phyloP scores from a whole-genome alignment of 2,329 filamentous ascomycete genomes.

The Cryphonectria parasitica region DNA sequence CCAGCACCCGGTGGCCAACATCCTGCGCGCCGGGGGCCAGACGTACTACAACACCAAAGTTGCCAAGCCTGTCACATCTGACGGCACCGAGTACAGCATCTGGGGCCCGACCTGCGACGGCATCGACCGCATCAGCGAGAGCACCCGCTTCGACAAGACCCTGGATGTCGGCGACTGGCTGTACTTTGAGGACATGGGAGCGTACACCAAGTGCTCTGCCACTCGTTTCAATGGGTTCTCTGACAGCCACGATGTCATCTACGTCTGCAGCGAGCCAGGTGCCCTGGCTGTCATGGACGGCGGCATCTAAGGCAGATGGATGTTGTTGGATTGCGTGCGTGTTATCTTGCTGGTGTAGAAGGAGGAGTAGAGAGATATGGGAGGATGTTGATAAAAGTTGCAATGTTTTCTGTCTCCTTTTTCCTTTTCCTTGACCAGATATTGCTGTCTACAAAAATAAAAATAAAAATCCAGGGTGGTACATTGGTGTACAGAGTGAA shows the following conservation, averaged over 20 bases:
- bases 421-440: not conserved
- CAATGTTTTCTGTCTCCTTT: not conserved
- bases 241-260: slow-evolving; percentile 89
- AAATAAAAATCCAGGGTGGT: not conserved
- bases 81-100: slow-evolving; percentile 80
- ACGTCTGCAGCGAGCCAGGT: slow-evolving; percentile 91
- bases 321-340: not conserved
- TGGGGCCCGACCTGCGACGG: slow-evolving; percentile 99
- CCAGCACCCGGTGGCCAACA: slow-evolving; percentile 84
- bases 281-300: slow-evolving; percentile 70
- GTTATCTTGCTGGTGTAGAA: not conserved
- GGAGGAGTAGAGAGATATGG: not conserved
- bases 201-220: slow-evolving; percentile 97
- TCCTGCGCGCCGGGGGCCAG: slow-evolving; percentile 67
- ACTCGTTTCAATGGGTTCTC: slow-evolving; percentile 98
- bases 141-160: slow-evolving; percentile 74
- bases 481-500: not conserved
- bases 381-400: not conserved
- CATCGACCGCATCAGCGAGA: slow-evolving; percentile 90
- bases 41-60: slow-evolving; percentile 61
- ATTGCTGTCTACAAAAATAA: not conserved
- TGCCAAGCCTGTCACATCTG: slow-evolving; percentile 50
- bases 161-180: slow-evolving; percentile 96
- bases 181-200: slow-evolving; percentile 98
- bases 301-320: not conserved